phyloP scores from a whole-genome alignment of 2,329 filamentous ascomycete species.

The Sclerotinia spermophila region DNA sequence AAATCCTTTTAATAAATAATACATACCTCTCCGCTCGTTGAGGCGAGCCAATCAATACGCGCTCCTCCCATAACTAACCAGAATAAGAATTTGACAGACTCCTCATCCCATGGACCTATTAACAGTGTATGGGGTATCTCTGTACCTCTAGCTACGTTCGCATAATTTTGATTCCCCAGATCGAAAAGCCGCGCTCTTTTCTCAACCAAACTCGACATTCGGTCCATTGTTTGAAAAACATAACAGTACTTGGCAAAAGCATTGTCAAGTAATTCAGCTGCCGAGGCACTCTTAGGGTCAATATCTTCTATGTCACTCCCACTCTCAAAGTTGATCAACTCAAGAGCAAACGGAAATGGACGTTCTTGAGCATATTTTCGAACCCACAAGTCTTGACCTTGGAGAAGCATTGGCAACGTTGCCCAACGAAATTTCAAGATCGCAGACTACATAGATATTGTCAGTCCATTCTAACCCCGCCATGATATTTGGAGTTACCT shows the following conservation, averaged over 20 bases:
- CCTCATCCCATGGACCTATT: constrained; percentile 34
- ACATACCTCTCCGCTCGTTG: constrained; percentile 34
- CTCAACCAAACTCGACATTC: background rate
- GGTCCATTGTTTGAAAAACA: background rate
- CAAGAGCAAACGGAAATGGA: background rate
- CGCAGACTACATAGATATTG: constrained; percentile 23
- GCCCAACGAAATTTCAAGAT: constrained; percentile 35
- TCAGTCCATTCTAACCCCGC: background rate
- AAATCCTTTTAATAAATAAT: background rate
- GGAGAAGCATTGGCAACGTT: constrained; percentile 26
- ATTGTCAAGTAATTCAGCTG: background rate
- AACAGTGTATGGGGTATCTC: constrained; percentile 36
- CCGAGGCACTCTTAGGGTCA: background rate
- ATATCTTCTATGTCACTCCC: background rate
- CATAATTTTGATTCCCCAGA: background rate
- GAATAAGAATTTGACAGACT: constrained; percentile 30
- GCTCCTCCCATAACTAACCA: constrained; percentile 34
- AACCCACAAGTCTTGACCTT: constrained; percentile 30
- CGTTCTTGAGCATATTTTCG: constrained; percentile 19
- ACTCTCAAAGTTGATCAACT: too few species aligned
- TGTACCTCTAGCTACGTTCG: constrained; percentile 22
- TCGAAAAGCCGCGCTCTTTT: constrained; percentile 5
- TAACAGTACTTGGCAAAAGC: constrained; percentile 15
- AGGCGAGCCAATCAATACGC: constrained; percentile 29
- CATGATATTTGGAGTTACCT: constrained; percentile 15